Base-by-base conservation (phyloP, 164 flowering plant genomes). In the Vitis riparia region DNA sequence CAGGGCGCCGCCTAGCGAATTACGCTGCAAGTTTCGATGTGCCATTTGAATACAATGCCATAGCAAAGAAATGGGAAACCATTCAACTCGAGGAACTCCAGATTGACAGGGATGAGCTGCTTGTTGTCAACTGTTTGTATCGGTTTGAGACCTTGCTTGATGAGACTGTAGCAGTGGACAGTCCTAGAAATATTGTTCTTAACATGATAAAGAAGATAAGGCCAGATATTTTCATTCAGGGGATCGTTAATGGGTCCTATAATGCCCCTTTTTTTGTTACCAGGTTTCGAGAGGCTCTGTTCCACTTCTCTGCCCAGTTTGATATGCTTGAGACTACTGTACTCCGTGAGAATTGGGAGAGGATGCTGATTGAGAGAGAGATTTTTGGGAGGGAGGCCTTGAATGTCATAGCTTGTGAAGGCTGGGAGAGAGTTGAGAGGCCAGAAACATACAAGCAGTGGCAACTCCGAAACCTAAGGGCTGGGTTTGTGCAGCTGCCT, bases 401-500 rank as follows among this genome's bases (percentile, higher is more conserved):
- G 73, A 92, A 88, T 80, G 87, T 86, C 59, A 81, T 92, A 63
- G 88, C 95, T 55, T 92, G 97, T 71, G 97, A 92, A 71, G 95
- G 93, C 8, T 81, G 83, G 75, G 97, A 92, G 78, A 81, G 93
- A 81, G 87, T 89, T 55, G 97, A 88, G 82, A 84, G 95, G 78
- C 97, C 97, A n/a, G 95, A 92, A 75, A 86, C 92, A 17, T 92
- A 87, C 80, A 92, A 89, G 73, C 95, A 92, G 71, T 92, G 95
- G 93, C 93, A 87, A 66, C 74, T 85, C 11, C 80, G 93, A 9
- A 78, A 59, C 29, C 19, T 78, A 67, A 83, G 97, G 74, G 89
- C 92, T 48, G 95, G 97, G 37, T 87, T 92, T 59, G 62, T 53
- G 76, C 93, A 87, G 76, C 76, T 85, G 47, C 92, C 91, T 16